phyloP scores from a whole-genome alignment of 2,329 filamentous ascomycete genomes.

The Sphaerulina musiva region DNA sequence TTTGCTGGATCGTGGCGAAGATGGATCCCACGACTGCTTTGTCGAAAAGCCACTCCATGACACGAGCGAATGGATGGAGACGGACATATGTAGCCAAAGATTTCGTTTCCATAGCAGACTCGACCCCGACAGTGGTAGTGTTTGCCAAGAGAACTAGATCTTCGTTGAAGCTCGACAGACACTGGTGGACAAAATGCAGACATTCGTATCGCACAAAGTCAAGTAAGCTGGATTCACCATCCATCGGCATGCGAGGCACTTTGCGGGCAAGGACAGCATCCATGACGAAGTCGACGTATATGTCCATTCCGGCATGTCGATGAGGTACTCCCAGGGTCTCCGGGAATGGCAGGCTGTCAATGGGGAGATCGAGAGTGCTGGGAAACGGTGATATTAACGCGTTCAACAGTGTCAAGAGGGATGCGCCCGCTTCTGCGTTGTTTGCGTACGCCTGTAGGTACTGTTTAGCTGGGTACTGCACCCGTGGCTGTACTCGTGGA shows the following conservation, averaged over 20 bases:
- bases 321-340: slow-evolving; percentile 73
- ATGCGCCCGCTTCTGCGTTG: slow-evolving; percentile 48
- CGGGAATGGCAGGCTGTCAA: slow-evolving; percentile 73
- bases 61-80: slow-evolving; percentile 84
- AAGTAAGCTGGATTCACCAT: slow-evolving; percentile 55
- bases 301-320: slow-evolving; percentile 78
- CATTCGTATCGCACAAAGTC: slow-evolving; percentile 67
- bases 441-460: slow-evolving; percentile 29
- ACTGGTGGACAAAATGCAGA: slow-evolving; percentile 73
- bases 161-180: slow-evolving; percentile 85
- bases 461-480: slow-evolving; percentile 25
- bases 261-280: slow-evolving; percentile 55
- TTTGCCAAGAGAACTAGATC: slow-evolving; percentile 81
- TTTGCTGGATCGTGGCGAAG: slow-evolving; percentile 72
- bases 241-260: slow-evolving; percentile 55
- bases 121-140: slow-evolving; percentile 66
- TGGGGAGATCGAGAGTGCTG: slow-evolving; percentile 55
- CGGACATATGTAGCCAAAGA: slow-evolving; percentile 73
- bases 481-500: slow-evolving; percentile 14
- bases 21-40: slow-evolving; percentile 75
- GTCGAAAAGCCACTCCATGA: slow-evolving; percentile 98
- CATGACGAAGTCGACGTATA: slow-evolving; percentile 86
- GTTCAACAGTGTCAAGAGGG: slow-evolving; percentile 72
- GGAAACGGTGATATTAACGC: slow-evolving; percentile 62
- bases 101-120: slow-evolving; percentile 65